Base-by-base conservation (phyloP, 169 alveolate genomes). In the Eimeria necatrix region DNA sequence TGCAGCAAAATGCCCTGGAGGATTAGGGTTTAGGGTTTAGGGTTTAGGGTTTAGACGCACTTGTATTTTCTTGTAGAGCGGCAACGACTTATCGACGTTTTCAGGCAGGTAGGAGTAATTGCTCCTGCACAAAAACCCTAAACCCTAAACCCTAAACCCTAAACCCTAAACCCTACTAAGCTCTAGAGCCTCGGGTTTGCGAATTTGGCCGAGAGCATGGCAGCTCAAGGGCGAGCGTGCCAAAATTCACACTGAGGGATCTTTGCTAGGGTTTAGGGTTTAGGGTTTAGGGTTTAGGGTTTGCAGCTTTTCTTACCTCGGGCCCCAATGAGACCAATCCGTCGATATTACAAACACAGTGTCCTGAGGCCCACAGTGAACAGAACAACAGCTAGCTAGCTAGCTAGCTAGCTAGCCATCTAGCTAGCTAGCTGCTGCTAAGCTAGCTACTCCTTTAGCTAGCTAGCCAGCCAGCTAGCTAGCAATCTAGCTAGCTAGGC, bases 291-390 rank as follows among this genome's bases (percentile, higher is more conserved):
- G 48, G 46, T 5, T 68, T 68, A 68, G 78, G 78, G 78, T 68
- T 68, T n/a, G n/a, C n/a, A n/a, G n/a, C n/a, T n/a, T 14, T 56
- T 8, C 64, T 14, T 74, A 46, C 85, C 59, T 74, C 14, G 60
- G 85, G 24, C 85, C 85, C 85, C 85, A 74, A 53, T 74, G 85
- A 41, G 85, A 74, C 56, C 56, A 74, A 14, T 74, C 85, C 1
- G 85, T 74, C 26, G 85, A 74, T 3, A 74, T 74, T 4, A 74
- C 56, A n/a, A 74, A 74, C 24, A 74, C 59, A 12, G 85, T 74
- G 85, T 74, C 85, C 85, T 71, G 81, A 16, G 16, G 14, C 81
- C 6, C 64, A 56, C 64, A 8, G 8, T 16, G 56, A 49, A 26
- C 85, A 74, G 56, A 56, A 32, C 78, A 10, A 5, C 85, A 26